A percentile compares a stretch with the other conserved stretches of the same genome.
phyloP scores from a whole-genome alignment of 2,329 filamentous ascomycete species.

The Penicillium glabrum region DNA sequence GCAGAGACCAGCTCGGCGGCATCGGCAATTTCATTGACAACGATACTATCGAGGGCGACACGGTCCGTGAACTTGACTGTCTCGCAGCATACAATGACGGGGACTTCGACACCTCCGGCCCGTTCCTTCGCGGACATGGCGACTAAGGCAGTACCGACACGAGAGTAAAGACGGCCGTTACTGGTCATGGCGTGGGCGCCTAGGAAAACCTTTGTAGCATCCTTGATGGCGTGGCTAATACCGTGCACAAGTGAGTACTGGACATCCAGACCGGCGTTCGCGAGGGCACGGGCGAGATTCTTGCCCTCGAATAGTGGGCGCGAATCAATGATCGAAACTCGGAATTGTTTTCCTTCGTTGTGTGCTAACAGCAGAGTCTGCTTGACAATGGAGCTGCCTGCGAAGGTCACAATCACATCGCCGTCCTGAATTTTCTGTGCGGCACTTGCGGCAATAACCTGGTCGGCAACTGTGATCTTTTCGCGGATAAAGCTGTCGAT shows the following conservation, averaged over 20 bases:
- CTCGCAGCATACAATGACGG: conserved; percentile 88
- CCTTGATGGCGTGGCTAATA: conserved; percentile 70
- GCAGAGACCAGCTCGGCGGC: conserved; percentile 61
- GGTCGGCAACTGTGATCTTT: conserved; percentile 81
- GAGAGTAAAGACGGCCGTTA: conserved; percentile 86
- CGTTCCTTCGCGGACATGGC: conserved; percentile 75
- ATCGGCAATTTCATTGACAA: conserved; percentile 88
- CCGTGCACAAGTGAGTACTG: conserved; percentile 80
- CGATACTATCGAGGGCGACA: conserved; percentile 87
- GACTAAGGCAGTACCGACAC: conserved; percentile 81
- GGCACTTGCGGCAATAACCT: conserved; percentile 77
- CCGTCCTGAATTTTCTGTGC: conserved; percentile 73
- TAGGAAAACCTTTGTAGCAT: conserved; percentile 73
- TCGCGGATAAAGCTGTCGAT: conserved; percentile 92
- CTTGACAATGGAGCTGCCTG: conserved; percentile 82
- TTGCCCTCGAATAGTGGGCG: conserved; percentile 69
- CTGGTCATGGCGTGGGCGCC: conserved; percentile 94
- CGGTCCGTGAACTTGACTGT: conserved; percentile 92
- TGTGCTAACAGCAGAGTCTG: conserved; percentile 74
- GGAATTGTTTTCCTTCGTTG: conserved; percentile 69
- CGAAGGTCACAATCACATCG: conserved; percentile 83
- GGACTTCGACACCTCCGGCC: conserved; percentile 60
- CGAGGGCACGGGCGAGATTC: conserved; percentile 69
- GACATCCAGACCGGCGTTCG: conserved; percentile 69
- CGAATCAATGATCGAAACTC: conserved; percentile 80